Evolutionary conservation across 345 rosid genomes (phyloP).

Genomic region (Salix suchowensis): DNA sequence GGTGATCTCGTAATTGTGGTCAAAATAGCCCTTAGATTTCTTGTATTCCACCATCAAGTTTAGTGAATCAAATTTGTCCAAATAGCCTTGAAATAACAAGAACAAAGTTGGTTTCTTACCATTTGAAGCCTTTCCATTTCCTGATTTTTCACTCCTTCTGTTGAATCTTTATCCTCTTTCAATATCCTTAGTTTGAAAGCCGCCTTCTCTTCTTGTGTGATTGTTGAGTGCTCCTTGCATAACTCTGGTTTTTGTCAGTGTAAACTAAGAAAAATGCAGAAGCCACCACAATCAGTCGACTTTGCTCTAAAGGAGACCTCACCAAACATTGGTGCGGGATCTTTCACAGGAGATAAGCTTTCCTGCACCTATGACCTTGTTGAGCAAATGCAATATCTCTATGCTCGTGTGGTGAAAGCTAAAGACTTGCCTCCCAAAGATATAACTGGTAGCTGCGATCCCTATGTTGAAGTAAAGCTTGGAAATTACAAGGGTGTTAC

Average conservation of each 20-base stretch:
- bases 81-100: background rate
- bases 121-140: background rate
- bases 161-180: background rate
- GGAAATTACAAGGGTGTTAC: conserved; percentile 32
- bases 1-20: background rate
- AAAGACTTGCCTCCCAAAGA: conserved; percentile 26
- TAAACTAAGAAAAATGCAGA: conserved; percentile 25
- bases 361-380: conserved; percentile 35
- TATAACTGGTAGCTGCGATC: conserved; percentile 27
- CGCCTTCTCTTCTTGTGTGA: background rate
- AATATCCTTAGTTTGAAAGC: conserved; percentile 10
- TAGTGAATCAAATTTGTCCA: background rate
- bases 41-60: background rate
- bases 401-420: conserved; percentile 31
- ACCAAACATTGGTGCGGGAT: conserved; percentile 29
- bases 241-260: conserved; percentile 2
- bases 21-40: conserved; percentile 5
- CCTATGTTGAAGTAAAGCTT: conserved; percentile 29
- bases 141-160: background rate
- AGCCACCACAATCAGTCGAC: conserved; percentile 21
- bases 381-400: conserved; percentile 33
- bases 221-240: background rate
- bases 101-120: background rate
- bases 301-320: conserved; percentile 37
- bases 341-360: conserved; percentile 19